Percentiles rank a stretch among this genome's conserved stretches.
Evolutionary conservation across 148 eudicot genomes (phyloP).

Genomic region (Camellia lanceoleosa): DNA sequence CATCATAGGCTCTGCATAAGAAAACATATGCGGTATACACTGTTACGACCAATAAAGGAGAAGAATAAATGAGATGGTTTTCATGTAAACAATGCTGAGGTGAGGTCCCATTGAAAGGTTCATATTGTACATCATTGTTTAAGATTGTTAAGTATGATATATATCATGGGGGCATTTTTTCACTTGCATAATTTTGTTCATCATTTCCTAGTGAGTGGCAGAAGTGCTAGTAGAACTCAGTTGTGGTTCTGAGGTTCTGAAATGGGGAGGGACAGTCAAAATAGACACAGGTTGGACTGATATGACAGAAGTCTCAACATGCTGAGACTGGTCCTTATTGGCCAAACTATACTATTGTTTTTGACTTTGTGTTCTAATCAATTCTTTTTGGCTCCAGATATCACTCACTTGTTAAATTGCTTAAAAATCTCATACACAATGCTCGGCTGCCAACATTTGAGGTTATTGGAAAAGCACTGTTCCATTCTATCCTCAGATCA

Average conservation of each 20-base stretch:
- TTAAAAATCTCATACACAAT: slow-evolving; percentile 49
- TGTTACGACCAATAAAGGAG: not conserved
- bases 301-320: not conserved
- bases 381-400: slow-evolving; percentile 39
- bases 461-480: slow-evolving; percentile 74
- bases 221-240: not conserved
- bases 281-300: not conserved
- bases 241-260: not conserved
- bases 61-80: not conserved
- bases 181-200: no score
- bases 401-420: slow-evolving; percentile 57
- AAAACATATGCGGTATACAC: not conserved
- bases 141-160: no score
- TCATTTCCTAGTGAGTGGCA: no score
- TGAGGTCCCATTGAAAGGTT: no score
- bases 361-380: not conserved
- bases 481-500: slow-evolving; percentile 28
- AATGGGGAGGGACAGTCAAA: not conserved
- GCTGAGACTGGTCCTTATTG: no score
- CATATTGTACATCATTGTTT: no score
- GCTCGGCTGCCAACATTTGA: slow-evolving; percentile 47
- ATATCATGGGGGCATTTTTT: no score
- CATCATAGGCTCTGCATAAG: not conserved
- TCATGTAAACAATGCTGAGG: no score
- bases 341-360: not conserved